phyloP scores from a whole-genome alignment of 1,139 yeast species.

The Hansenula sp. region DNA sequence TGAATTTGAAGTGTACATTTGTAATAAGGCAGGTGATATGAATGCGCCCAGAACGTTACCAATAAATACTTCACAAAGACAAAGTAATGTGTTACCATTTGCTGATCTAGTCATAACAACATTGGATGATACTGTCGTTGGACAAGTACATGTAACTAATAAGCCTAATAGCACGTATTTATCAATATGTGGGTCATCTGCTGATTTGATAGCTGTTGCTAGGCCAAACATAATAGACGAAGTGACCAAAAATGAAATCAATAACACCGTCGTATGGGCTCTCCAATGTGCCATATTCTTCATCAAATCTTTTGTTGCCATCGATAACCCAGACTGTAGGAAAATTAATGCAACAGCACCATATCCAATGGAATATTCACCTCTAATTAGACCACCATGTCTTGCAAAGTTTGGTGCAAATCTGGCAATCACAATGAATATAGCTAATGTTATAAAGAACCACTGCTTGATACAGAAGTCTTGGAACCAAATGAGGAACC shows the following conservation, averaged over 20 bases:
- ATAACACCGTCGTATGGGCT: slow-evolving; percentile 69
- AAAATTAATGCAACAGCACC: slow-evolving; percentile 87
- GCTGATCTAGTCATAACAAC: slow-evolving; percentile 89
- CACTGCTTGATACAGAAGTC: slow-evolving; percentile 40
- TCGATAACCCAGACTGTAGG: slow-evolving; percentile 74
- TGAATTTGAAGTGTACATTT: slow-evolving; percentile 53
- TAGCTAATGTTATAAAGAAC: slow-evolving; percentile 73
- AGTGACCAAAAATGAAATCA: slow-evolving; percentile 70
- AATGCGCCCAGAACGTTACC: slow-evolving; percentile 86
- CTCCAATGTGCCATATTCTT: slow-evolving; percentile 71
- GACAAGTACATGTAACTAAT: slow-evolving; percentile 80
- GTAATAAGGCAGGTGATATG: slow-evolving; percentile 79
- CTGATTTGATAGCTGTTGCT: slow-evolving; percentile 59
- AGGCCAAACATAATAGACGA: slow-evolving; percentile 74
- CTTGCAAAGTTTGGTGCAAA: slow-evolving; percentile 80
- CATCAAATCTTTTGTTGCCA: slow-evolving; percentile 58
- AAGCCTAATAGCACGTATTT: slow-evolving; percentile 77
- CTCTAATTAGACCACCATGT: slow-evolving; percentile 72
- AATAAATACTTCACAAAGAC: slow-evolving; percentile 79
- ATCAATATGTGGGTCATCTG: slow-evolving; percentile 56
- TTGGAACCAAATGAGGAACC: slow-evolving; percentile 7
- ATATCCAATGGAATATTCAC: slow-evolving; percentile 74
- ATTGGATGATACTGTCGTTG: slow-evolving; percentile 87
- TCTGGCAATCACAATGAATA: slow-evolving; percentile 70
- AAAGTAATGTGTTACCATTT: slow-evolving; percentile 73